A percentile compares a stretch with the other conserved stretches of the same genome.
Evolutionary conservation across 1,284 basidiomycete species (phyloP).

Genomic region (Irpex rosettiformis): DNA sequence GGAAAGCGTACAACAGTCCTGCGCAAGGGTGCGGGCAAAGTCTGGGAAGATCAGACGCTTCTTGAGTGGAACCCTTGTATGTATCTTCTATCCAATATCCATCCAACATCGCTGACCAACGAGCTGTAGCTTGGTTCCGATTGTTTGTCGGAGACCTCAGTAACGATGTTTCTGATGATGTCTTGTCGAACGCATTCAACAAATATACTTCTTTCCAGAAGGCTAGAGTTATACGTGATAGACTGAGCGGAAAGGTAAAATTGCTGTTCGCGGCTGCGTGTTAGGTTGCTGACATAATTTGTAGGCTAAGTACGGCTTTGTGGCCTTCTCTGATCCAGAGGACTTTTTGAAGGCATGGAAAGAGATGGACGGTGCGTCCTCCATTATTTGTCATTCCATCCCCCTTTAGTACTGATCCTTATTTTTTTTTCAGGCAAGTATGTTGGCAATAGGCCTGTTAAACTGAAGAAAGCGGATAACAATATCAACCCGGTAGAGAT

Average conservation of each 20-base stretch:
- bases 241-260: constrained; percentile 89
- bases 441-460: constrained; percentile 92
- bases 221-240: constrained; percentile 91
- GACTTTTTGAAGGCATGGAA: constrained; percentile 99
- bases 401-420: neutral
- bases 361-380: constrained; percentile 89
- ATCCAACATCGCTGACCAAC: constrained; percentile 10
- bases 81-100: constrained; percentile 30
- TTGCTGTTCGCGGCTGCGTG: no score
- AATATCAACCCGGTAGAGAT: constrained; percentile 90
- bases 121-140: constrained; percentile 84
- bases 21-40: constrained; percentile 90
- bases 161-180: constrained; percentile 96
- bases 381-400: neutral
- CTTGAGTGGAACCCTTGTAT: constrained; percentile 96
- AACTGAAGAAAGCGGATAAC: constrained; percentile 85
- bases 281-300: no score
- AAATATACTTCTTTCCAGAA: constrained; percentile 93
- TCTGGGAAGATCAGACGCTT: constrained; percentile 97
- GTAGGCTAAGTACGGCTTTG: constrained; percentile 96
- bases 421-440: constrained; percentile 75
- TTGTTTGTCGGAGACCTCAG: constrained; percentile 98
- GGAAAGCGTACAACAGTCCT: constrained; percentile 94
- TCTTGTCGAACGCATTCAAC: constrained; percentile 88
- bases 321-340: constrained; percentile 97